These are phyloP conservation scores for Cladosporium cucumerinum DNA, from an alignment of 2,329 filamentous ascomycete genomes.

Conservation along the genomic window DNA sequence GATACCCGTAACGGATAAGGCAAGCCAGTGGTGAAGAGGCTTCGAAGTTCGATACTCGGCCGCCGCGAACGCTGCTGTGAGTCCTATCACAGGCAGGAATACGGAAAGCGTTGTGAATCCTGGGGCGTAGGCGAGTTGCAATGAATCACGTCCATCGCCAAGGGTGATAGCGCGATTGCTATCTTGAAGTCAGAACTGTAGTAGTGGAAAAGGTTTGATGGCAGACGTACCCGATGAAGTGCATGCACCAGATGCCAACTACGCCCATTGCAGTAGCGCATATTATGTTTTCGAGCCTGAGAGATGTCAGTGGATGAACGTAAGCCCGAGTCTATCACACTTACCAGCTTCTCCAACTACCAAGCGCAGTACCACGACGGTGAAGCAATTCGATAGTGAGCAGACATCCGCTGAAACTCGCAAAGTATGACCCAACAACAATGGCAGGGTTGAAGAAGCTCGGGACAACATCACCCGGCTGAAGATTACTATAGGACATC, in stretches of 20 bases:
- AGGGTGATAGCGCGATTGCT: conserved; percentile 77
- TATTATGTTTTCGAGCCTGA: conserved; percentile 42
- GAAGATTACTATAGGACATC: conserved; percentile 9
- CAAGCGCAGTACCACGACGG: conserved; percentile 41
- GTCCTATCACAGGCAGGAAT: conserved; percentile 72
- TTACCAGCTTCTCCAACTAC: conserved; percentile 33
- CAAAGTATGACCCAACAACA: conserved; percentile 64
- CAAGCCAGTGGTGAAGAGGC: conserved; percentile 30
- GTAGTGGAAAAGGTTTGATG: not conserved
- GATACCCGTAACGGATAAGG: conserved; percentile 57
- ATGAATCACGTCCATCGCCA: conserved; percentile 55
- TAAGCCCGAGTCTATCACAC: not conserved
- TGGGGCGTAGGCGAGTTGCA: conserved; percentile 72
- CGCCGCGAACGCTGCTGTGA: conserved; percentile 68
- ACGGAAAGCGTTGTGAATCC: conserved; percentile 74
- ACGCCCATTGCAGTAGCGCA: conserved; percentile 46
- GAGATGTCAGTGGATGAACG: not conserved
- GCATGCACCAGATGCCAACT: conserved; percentile 58
- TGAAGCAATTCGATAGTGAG: conserved; percentile 82
- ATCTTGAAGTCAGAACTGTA: conserved; percentile 35
- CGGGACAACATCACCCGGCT: conserved; percentile 25
- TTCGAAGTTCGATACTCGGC: conserved; percentile 48
- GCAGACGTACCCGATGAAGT: conserved; percentile 52
- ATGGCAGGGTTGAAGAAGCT: conserved; percentile 54
- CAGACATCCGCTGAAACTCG: conserved; percentile 71